A percentile compares a stretch with the other conserved stretches of the same genome.
phyloP scores from a whole-genome alignment of 495 filamentous ascomycete genomes.

The Penicillium coprophilum region DNA sequence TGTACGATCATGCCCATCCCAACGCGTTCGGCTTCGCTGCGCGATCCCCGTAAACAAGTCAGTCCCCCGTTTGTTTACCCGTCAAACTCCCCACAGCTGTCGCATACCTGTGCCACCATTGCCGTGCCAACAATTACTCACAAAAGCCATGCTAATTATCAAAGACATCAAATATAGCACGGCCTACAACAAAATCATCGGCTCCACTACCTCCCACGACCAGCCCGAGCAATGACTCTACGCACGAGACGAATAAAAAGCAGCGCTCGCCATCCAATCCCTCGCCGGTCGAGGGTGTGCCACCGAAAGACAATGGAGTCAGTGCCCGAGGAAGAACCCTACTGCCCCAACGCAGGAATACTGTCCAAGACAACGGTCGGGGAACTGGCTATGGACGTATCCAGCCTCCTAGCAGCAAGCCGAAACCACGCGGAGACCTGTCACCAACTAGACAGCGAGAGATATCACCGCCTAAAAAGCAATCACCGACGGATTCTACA shows the following conservation, averaged over 20 bases:
- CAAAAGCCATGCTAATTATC: constrained; percentile 9
- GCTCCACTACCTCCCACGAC: constrained; percentile 7
- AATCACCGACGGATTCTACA: constrained; percentile 5
- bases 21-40: constrained; percentile 39
- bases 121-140: constrained; percentile 15
- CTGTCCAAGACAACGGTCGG: constrained; percentile 16
- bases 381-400: constrained; percentile 13
- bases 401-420: constrained; percentile 17
- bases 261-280: constrained; percentile 1
- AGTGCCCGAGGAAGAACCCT: constrained; percentile 24
- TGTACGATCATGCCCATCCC: constrained; percentile 41
- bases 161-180: constrained; percentile 32
- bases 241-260: constrained; percentile 12
- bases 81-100: not conserved
- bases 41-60: constrained; percentile 42
- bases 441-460: constrained; percentile 24
- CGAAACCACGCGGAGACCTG: constrained; percentile 12
- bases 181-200: constrained; percentile 25
- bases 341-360: constrained; percentile 28
- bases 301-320: constrained; percentile 14
- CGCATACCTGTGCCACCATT: constrained; percentile 1
- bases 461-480: constrained; percentile 12
- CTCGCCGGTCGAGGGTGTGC: constrained; percentile 16
- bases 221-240: constrained; percentile 12
- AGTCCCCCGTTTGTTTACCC: constrained; percentile 19